Conservation (phyloP, 257 asterid genomes). For the Petunia axillaris region DNA sequence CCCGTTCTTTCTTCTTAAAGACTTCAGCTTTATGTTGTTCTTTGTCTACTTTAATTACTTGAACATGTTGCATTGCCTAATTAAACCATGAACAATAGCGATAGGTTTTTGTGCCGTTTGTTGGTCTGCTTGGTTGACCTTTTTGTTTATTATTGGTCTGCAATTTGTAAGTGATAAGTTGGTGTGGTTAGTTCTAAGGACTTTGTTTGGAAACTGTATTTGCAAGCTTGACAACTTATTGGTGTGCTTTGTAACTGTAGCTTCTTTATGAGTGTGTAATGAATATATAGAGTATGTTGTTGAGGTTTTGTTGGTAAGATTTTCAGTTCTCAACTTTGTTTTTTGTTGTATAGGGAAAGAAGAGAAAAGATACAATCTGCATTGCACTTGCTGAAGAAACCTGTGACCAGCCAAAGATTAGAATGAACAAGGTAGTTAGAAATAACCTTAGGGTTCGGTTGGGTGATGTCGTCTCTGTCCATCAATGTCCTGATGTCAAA, state of each 20-base stretch:
- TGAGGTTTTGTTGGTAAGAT: background rate
- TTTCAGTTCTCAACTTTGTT: background rate
- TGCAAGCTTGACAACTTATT: constrained; percentile 7
- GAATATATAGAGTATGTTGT: background rate
- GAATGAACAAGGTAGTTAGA: constrained; percentile 85
- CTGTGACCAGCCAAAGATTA: constrained; percentile 76
- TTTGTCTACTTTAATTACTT: background rate
- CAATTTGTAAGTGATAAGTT: background rate
- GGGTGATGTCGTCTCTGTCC: constrained; percentile 87
- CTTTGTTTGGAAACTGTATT: background rate
- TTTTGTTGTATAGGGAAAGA: constrained; percentile 62
- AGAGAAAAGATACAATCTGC: constrained; percentile 71
- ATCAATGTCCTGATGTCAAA: constrained; percentile 86
- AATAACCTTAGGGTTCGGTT: constrained; percentile 80
- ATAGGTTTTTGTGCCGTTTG: background rate
- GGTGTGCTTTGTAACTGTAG: background rate
- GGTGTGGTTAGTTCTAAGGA: background rate
- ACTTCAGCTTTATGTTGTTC: background rate
- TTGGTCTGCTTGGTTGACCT: background rate
- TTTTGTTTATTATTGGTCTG: background rate
- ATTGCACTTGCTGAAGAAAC: constrained; percentile 80
- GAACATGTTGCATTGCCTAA: background rate
- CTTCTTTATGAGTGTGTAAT: background rate
- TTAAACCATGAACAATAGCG: background rate
- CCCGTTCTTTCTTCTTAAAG: background rate